Percentiles rank a stretch among this genome's conserved stretches.
Evolutionary conservation across 306 rosid species (phyloP).

Genomic region (Trifolium repens): DNA sequence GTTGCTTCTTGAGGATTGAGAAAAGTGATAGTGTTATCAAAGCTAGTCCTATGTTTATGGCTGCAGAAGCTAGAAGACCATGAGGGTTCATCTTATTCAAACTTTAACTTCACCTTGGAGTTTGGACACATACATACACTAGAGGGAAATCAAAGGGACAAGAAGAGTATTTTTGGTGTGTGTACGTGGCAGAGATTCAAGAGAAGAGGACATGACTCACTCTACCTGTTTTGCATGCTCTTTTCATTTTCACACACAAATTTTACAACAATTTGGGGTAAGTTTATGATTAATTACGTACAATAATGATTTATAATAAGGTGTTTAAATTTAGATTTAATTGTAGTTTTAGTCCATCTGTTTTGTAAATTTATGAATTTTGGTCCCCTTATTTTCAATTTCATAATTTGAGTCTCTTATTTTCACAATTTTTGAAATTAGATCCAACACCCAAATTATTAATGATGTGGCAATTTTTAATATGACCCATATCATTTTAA

Average conservation of each 20-base stretch:
- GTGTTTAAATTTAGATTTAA: too few relatives aligned
- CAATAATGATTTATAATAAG: too few relatives aligned
- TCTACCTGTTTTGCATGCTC: constrained; percentile 15
- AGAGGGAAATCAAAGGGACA: not conserved
- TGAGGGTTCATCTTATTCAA: constrained; percentile 54
- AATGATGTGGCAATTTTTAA: too few relatives aligned
- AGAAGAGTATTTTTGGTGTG: not conserved
- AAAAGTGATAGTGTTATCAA: constrained; percentile 70
- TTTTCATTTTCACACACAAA: not conserved
- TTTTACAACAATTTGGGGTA: too few relatives aligned
- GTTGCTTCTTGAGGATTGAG: constrained; percentile 81
- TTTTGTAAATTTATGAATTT: too few relatives aligned
- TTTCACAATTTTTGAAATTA: too few relatives aligned
- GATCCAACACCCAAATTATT: too few relatives aligned
- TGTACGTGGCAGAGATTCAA: constrained; percentile 52
- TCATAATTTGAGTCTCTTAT: too few relatives aligned
- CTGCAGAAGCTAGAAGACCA: constrained; percentile 80
- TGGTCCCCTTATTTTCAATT: too few relatives aligned
- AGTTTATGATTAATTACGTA: too few relatives aligned
- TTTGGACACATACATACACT: not conserved
- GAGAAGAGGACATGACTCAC: constrained; percentile 36
- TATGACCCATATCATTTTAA: too few relatives aligned
- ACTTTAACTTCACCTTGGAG: not conserved
- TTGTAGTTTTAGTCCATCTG: too few relatives aligned
- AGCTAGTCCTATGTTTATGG: constrained; percentile 81